These are phyloP conservation scores for Phyllosticta citribraziliensis DNA, from an alignment of 2,329 filamentous ascomycete genomes.

Conservation along the genomic window DNA sequence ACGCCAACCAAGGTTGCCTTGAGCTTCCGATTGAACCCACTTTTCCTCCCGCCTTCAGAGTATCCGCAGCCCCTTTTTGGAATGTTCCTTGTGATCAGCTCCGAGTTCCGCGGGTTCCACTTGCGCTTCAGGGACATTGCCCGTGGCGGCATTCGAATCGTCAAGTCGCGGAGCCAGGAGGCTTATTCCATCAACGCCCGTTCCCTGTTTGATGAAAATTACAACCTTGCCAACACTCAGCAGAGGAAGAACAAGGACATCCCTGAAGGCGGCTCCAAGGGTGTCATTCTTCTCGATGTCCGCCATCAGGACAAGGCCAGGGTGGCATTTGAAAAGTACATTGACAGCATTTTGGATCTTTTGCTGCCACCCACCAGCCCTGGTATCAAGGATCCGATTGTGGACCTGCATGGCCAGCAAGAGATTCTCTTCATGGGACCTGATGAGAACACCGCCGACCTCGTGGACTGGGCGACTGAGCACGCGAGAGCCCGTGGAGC, in stretches of 20 bases:
- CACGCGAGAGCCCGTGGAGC: conserved; percentile 81
- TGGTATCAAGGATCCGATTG: conserved; percentile 97
- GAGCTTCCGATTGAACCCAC: conserved; percentile 86
- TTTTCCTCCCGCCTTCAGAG: conserved; percentile 81
- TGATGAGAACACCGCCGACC: conserved; percentile 94
- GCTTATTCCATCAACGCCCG: conserved; percentile 94
- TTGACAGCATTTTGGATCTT: conserved; percentile 94
- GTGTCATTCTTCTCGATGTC: conserved; percentile 87
- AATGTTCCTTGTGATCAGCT: conserved; percentile 97
- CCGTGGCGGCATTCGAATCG: conserved; percentile 93
- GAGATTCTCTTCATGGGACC: conserved; percentile 99
- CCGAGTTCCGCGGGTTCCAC: conserved; percentile 95
- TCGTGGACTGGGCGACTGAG: conserved; percentile 98
- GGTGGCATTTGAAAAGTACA: conserved; percentile 98
- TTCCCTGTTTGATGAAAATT: conserved; percentile 97
- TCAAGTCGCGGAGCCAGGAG: conserved; percentile 94
- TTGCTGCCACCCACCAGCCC: conserved; percentile 81
- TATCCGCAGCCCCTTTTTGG: conserved; percentile 91
- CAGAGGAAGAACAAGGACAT: conserved; percentile 99
- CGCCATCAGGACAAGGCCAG: conserved; percentile 87
- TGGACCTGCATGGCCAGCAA: conserved; percentile 87
- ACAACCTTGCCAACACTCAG: conserved; percentile 94
- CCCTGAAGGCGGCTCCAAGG: conserved; percentile 94
- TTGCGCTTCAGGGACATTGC: conserved; percentile 95
- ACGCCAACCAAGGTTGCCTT: conserved; percentile 97